Percentiles rank a stretch among this genome's conserved stretches.
Evolutionary conservation across 768 basidiomycete species (phyloP).

Genomic region (Steccherinum ochraceum): DNA sequence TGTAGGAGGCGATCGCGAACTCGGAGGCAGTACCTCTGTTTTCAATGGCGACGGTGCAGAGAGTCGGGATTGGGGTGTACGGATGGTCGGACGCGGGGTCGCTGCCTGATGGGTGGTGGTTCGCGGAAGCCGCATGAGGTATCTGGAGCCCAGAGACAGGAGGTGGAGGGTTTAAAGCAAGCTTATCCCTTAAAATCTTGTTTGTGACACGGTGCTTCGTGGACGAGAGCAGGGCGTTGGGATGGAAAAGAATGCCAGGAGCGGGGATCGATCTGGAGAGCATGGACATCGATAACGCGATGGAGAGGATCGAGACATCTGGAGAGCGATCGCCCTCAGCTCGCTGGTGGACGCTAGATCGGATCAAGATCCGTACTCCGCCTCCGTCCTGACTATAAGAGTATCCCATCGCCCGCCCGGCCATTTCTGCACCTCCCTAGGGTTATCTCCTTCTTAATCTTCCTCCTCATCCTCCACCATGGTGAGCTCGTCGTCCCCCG

Average conservation of each 20-base stretch:
- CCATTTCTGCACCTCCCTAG: constrained; percentile 26
- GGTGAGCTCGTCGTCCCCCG: constrained; percentile 16
- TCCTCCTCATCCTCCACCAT: constrained; percentile 23
- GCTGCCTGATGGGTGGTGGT: not conserved
- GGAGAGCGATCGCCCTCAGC: constrained; percentile 3
- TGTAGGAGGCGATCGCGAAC: too few species aligned
- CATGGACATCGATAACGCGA: constrained; percentile 22
- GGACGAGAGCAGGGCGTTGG: not conserved
- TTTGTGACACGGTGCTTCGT: not conserved
- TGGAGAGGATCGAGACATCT: constrained; percentile 10
- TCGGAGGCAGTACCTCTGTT: too few species aligned
- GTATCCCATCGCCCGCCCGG: constrained; percentile 20
- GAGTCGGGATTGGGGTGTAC: too few species aligned
- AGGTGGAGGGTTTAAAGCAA: not conserved
- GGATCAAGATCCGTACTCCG: constrained; percentile 78
- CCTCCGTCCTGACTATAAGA: constrained; percentile 41
- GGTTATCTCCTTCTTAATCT: constrained; percentile 16
- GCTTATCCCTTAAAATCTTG: constrained; percentile 2
- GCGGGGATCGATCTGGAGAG: constrained; percentile 3
- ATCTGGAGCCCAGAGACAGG: not conserved
- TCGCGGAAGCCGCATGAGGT: not conserved
- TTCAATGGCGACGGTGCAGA: too few species aligned
- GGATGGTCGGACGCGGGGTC: too few species aligned
- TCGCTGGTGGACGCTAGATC: constrained; percentile 29
- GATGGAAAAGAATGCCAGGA: too few species aligned